phyloP scores from a whole-genome alignment of 106 monocot species.

The Apostasia shenzhenica region DNA sequence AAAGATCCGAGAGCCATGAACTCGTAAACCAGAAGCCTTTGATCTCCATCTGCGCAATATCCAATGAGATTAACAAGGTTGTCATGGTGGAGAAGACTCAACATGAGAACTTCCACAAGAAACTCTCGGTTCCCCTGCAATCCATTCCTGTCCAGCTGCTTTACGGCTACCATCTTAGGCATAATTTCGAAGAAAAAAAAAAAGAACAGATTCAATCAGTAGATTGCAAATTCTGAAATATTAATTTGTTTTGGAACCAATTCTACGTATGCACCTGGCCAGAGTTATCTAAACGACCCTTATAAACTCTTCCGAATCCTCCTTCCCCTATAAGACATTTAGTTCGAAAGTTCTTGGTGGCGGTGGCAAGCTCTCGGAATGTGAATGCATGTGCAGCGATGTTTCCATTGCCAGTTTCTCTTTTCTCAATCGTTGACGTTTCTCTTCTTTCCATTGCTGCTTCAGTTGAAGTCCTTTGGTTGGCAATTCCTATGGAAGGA shows the following conservation, averaged over 20 bases:
- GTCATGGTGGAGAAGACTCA: slow-evolving; percentile 6
- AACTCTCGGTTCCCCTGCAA: slow-evolving; percentile 4
- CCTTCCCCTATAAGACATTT: slow-evolving; percentile 56
- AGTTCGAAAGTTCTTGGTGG: slow-evolving; percentile 44
- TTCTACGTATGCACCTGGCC: slow-evolving; percentile 25
- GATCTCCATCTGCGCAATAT: slow-evolving; percentile 9
- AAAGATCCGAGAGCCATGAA: slow-evolving; percentile 11
- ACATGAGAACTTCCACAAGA: slow-evolving; percentile 9
- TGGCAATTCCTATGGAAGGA: background rate
- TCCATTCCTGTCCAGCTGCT: slow-evolving; percentile 12
- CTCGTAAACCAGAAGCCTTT: slow-evolving; percentile 11
- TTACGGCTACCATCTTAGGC: slow-evolving; percentile 4
- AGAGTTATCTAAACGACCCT: slow-evolving; percentile 40
- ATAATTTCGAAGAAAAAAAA: background rate
- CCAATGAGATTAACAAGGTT: slow-evolving; percentile 7
- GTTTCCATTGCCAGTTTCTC: slow-evolving; percentile 10
- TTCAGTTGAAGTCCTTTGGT: background rate
- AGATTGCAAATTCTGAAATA: background rate
- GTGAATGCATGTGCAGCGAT: slow-evolving; percentile 47
- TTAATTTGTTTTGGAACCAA: background rate
- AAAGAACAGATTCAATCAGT: background rate
- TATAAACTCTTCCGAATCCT: slow-evolving; percentile 59
- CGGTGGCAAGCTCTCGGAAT: slow-evolving; percentile 44
- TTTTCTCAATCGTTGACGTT: background rate
- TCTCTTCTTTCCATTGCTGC: background rate